Percentiles rank a stretch among this genome's conserved stretches.
Evolutionary conservation across 768 basidiomycete genomes (phyloP).

Genomic region (Phylloporus arenicola): DNA sequence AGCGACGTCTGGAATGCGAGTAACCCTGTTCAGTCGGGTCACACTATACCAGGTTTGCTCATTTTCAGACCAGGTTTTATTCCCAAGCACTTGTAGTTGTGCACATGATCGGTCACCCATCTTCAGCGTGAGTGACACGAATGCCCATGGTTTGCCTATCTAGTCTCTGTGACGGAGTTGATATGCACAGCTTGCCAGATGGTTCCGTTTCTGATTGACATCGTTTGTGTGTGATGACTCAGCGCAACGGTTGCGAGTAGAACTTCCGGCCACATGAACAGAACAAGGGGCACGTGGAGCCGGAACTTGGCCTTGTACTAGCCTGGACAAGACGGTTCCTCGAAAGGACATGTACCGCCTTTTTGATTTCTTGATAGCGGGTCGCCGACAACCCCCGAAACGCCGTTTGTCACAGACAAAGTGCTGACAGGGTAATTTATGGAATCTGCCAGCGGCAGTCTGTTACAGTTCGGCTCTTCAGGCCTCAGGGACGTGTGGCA

Average conservation of each 20-base stretch:
- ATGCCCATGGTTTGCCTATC: not conserved
- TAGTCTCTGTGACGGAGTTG: not conserved
- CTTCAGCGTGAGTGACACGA: not conserved
- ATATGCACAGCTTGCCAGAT: no score
- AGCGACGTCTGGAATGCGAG: not conserved
- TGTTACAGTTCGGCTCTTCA: constrained; percentile 3
- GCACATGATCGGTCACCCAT: not conserved
- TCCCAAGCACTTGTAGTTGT: not conserved
- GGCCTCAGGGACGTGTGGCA: constrained; percentile 11
- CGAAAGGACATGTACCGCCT: constrained; percentile 19
- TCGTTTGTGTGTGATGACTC: constrained; percentile 4
- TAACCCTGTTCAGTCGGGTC: not conserved
- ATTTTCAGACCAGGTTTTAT: not conserved
- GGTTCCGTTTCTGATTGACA: not conserved
- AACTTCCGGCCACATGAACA: no score
- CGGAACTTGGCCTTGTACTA: not conserved
- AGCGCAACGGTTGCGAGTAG: not conserved
- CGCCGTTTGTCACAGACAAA: not conserved
- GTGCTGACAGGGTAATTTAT: not conserved
- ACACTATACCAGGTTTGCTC: no score
- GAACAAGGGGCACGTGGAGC: no score
- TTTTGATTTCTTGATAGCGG: constrained; percentile 6
- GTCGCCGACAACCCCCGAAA: constrained; percentile 8
- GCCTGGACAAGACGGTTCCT: not conserved
- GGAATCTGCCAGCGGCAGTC: not conserved